A percentile compares a stretch with the other conserved stretches of the same genome.
Conservation (phyloP, 306 rosid species). For the Alnus rubra region DNA sequence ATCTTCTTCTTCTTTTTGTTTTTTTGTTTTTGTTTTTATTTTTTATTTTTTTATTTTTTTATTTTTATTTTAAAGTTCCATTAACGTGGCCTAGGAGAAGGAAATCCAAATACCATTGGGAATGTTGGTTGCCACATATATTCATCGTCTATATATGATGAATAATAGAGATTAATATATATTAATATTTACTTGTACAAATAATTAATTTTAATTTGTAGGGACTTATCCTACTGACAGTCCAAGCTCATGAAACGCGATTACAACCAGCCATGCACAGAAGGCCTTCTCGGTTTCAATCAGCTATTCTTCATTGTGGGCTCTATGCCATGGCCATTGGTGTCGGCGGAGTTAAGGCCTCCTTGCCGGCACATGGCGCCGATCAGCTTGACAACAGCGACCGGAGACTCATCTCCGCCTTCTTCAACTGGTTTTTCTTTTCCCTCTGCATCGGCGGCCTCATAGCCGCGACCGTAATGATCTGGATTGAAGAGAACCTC, state of each 20-base stretch:
- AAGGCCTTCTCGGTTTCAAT: conserved; percentile 23
- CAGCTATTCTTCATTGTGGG: conserved; percentile 30
- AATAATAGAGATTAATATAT: too few relatives aligned
- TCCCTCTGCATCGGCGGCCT: conserved; percentile 29
- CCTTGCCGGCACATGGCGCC: conserved; percentile 48
- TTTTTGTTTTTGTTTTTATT: too few relatives aligned
- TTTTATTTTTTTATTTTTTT: too few relatives aligned
- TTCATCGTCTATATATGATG: too few relatives aligned
- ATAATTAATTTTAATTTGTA: neutral
- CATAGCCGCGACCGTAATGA: conserved; percentile 33
- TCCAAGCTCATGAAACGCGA: conserved; percentile 30
- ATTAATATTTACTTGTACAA: too few relatives aligned
- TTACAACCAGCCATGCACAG: neutral
- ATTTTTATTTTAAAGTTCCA: too few relatives aligned
- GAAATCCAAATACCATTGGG: too few relatives aligned
- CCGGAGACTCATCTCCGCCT: conserved; percentile 33
- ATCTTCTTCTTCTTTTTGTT: too few relatives aligned
- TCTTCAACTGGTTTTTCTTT: conserved; percentile 47
- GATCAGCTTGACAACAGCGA: conserved; percentile 40
- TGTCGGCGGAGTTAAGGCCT: conserved; percentile 36
- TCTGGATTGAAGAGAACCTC: conserved; percentile 39
- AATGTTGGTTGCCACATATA: too few relatives aligned
- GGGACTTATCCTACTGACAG: conserved; percentile 16
- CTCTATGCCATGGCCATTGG: conserved; percentile 33
- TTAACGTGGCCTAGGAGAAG: too few relatives aligned